phyloP scores from a whole-genome alignment of 1,284 basidiomycete genomes.

The Coriolopsis trogii region DNA sequence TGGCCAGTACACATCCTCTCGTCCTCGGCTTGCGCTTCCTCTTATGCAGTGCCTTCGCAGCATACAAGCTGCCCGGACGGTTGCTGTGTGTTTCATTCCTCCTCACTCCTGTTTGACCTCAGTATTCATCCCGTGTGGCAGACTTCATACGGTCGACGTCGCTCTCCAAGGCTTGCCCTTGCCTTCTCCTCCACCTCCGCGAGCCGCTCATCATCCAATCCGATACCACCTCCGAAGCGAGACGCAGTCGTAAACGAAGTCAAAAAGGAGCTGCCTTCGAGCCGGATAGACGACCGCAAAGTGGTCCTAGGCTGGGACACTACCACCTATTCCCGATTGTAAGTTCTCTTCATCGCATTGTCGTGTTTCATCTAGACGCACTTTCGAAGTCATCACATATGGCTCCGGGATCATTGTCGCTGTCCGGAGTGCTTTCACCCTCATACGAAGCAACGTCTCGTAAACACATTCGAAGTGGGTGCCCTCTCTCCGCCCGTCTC shows the following conservation, averaged over 20 bases:
- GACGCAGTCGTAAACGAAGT: background rate
- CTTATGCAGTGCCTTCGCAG: too few relatives aligned
- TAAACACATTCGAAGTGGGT: constrained; percentile 82
- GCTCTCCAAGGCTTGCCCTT: too few relatives aligned
- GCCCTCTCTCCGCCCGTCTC: background rate
- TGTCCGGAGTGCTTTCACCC: constrained; percentile 89
- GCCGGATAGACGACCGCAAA: constrained; percentile 57
- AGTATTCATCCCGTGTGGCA: too few relatives aligned
- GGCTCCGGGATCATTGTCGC: constrained; percentile 87
- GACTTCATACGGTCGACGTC: too few relatives aligned
- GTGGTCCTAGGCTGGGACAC: constrained; percentile 72
- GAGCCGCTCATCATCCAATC: background rate
- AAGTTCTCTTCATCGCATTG: constrained; percentile 31
- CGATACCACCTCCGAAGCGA: background rate
- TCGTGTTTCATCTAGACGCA: background rate
- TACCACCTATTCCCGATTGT: constrained; percentile 72
- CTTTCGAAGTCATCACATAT: constrained; percentile 62
- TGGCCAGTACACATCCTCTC: too few relatives aligned
- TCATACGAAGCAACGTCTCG: constrained; percentile 86
- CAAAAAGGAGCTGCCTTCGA: constrained; percentile 53
- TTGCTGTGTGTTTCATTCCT: too few relatives aligned
- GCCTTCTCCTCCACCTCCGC: too few relatives aligned
- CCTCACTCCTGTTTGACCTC: too few relatives aligned
- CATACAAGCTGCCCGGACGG: too few relatives aligned
- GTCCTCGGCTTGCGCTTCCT: too few relatives aligned